These are phyloP conservation scores for Cercophora sp. DNA, from an alignment of 495 filamentous ascomycete species.

Conservation along the genomic window DNA sequence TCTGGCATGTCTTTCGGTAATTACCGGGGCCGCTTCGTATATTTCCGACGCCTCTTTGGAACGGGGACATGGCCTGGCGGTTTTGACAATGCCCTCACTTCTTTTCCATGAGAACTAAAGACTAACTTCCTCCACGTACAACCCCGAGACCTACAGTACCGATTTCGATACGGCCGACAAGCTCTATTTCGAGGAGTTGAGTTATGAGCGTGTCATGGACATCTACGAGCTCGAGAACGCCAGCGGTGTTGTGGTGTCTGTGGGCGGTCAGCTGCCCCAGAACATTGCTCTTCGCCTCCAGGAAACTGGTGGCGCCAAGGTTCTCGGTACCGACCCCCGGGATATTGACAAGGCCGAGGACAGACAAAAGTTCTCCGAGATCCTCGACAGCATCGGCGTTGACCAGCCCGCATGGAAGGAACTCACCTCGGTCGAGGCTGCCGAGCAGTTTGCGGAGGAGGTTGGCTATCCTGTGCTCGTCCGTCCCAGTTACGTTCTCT, in stretches of 20 bases:
- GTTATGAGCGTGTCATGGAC: slow-evolving; percentile 97
- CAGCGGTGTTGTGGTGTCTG: slow-evolving; percentile 86
- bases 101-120: not conserved
- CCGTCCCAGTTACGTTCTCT: slow-evolving; percentile 94
- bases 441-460: slow-evolving; percentile 77
- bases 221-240: slow-evolving; percentile 93
- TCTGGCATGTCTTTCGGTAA: too few relatives aligned
- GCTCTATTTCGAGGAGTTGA: slow-evolving; percentile 95
- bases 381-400: slow-evolving; percentile 88
- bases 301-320: slow-evolving; percentile 79
- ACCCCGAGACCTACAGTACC: slow-evolving; percentile 84
- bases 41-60: too few relatives aligned
- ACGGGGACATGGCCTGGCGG: too few relatives aligned
- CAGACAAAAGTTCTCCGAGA: slow-evolving; percentile 96
- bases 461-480: slow-evolving; percentile 94
- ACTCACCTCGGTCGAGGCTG: slow-evolving; percentile 84
- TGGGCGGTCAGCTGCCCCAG: slow-evolving; percentile 93
- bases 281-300: slow-evolving; percentile 96
- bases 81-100: too few relatives aligned
- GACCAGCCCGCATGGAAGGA: slow-evolving; percentile 99
- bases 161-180: slow-evolving; percentile 94
- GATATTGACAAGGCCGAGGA: slow-evolving; percentile 98
- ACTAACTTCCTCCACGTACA: slow-evolving; percentile 47
- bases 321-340: slow-evolving; percentile 85
- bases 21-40: too few relatives aligned